These are phyloP conservation scores for Kwoniella bestiolae DNA, from an alignment of 768 basidiomycete species.

Conservation along the genomic window DNA sequence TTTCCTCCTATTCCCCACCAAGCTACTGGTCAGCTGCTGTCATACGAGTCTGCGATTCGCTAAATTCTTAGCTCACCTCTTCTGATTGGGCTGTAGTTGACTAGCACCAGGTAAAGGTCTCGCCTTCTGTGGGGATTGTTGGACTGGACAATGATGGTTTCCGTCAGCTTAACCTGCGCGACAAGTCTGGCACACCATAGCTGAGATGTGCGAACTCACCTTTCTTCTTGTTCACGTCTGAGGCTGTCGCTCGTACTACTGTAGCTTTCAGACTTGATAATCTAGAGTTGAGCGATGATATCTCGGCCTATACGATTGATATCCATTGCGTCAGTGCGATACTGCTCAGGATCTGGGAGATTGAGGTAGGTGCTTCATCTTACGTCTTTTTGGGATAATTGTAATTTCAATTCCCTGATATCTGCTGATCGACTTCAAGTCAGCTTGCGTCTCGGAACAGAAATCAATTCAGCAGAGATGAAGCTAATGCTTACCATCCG, in stretches of 20 bases:
- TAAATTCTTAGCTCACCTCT: constrained; percentile 24
- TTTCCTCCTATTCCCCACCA: constrained; percentile 33
- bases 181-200: neutral
- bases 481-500: neutral
- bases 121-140: constrained; percentile 16
- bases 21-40: too few relatives aligned
- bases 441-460: constrained; percentile 6
- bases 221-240: constrained; percentile 37
- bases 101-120: constrained; percentile 21
- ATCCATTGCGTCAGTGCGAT: constrained; percentile 4
- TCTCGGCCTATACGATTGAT: constrained; percentile 25
- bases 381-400: constrained; percentile 43
- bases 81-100: constrained; percentile 30
- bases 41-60: too few relatives aligned
- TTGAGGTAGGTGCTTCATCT: neutral
- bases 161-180: neutral
- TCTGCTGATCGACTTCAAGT: constrained; percentile 27
- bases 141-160: neutral
- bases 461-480: too few relatives aligned
- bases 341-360: neutral
- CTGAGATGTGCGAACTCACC: neutral
- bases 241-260: constrained; percentile 28
- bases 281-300: constrained; percentile 27
- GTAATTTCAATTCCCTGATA: constrained; percentile 25
- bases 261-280: constrained; percentile 37